A percentile compares a stretch with the other conserved stretches of the same genome.
Conservation (phyloP, 1,284 basidiomycete genomes). For the Fistulinella cinereoalba region DNA sequence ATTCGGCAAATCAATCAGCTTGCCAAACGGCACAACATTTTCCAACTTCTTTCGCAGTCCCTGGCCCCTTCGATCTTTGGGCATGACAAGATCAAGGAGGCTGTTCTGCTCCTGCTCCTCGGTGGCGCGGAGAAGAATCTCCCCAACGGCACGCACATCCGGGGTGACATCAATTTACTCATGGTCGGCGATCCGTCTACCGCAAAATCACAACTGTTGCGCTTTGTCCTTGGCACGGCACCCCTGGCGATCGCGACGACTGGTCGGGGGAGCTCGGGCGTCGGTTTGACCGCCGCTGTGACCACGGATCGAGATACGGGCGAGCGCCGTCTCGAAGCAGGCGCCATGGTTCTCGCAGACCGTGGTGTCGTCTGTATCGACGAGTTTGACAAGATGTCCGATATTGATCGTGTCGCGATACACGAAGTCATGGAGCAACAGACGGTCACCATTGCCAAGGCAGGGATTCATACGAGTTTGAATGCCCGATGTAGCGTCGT, state of each 20-base stretch:
- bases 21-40: slow-evolving; percentile 83
- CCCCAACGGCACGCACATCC: slow-evolving; percentile 96
- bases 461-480: slow-evolving; percentile 96
- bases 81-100: slow-evolving; percentile 94
- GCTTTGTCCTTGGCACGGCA: slow-evolving; percentile 95
- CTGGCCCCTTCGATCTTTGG: slow-evolving; percentile 98
- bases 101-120: slow-evolving; percentile 88
- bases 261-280: slow-evolving; percentile 94
- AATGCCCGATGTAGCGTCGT: slow-evolving; percentile 98
- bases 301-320: slow-evolving; percentile 98
- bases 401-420: slow-evolving; percentile 98
- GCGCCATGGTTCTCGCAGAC: slow-evolving; percentile 99
- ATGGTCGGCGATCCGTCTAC: slow-evolving; percentile 99
- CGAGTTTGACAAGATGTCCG: slow-evolving; percentile 99
- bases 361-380: slow-evolving; percentile 99
- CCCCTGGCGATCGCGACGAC: slow-evolving; percentile 98
- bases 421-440: slow-evolving; percentile 99
- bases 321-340: slow-evolving; percentile 94
- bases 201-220: slow-evolving; percentile 95
- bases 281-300: slow-evolving; percentile 99
- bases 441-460: slow-evolving; percentile 99
- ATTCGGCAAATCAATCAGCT: slow-evolving; percentile 97
- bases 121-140: slow-evolving; percentile 98
- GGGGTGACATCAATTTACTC: slow-evolving; percentile 98
- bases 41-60: slow-evolving; percentile 87